A percentile compares a stretch with the other conserved stretches of the same genome.
These are phyloP conservation scores for Cercospora sojina DNA, from an alignment of 2,329 filamentous ascomycete species.

Conservation along the genomic window DNA sequence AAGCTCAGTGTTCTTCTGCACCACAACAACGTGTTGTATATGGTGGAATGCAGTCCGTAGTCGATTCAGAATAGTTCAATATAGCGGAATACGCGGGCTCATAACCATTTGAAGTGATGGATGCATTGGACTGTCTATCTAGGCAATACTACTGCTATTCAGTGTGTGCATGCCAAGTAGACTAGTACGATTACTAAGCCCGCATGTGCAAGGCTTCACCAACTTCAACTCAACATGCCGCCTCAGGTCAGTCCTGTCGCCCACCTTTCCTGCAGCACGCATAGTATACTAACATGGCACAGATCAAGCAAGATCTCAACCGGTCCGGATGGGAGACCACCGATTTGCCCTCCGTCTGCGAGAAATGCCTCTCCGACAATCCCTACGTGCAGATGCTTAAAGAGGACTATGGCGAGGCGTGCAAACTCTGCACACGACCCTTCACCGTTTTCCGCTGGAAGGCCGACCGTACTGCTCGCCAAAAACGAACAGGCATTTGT, in stretches of 20 bases:
- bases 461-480: slow-evolving; percentile 82
- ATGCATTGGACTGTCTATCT: too few species aligned
- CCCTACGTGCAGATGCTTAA: slow-evolving; percentile 99
- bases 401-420: slow-evolving; percentile 78
- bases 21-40: too few species aligned
- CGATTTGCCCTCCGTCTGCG: slow-evolving; percentile 83
- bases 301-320: slow-evolving; percentile 95
- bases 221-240: too few species aligned
- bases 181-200: too few species aligned
- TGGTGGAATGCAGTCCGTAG: too few species aligned
- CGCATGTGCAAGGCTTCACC: too few species aligned
- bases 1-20: too few species aligned
- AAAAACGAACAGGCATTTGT: slow-evolving; percentile 93
- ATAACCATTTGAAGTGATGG: too few species aligned
- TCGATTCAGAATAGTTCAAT: too few species aligned
- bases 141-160: too few species aligned
- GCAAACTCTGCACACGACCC: slow-evolving; percentile 79
- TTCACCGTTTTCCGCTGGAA: slow-evolving; percentile 97
- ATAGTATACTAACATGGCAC: slow-evolving; percentile 66
- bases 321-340: slow-evolving; percentile 94
- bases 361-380: slow-evolving; percentile 92
- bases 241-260: neutral
- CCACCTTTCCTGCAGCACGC: neutral
- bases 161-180: too few species aligned
- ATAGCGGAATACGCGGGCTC: too few species aligned